Evolutionary conservation across 1,284 basidiomycete genomes (phyloP).

Genomic region (Trametes sp.): DNA sequence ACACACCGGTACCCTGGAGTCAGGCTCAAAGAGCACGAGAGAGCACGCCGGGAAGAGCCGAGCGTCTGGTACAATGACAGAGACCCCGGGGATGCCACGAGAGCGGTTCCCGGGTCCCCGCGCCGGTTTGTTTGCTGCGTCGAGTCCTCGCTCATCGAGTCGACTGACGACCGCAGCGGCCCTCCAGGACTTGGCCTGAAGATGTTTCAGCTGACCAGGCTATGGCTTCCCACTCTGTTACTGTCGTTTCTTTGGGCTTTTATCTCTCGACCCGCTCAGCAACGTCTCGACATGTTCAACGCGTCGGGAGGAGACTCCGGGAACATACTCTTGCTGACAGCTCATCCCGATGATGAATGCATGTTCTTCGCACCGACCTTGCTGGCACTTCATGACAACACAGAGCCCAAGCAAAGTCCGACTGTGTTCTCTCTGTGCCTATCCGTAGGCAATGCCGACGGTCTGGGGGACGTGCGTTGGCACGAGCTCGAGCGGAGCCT

Average conservation of each 20-base stretch:
- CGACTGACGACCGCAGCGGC: background rate
- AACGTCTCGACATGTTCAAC: slow-evolving; percentile 11
- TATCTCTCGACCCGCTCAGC: slow-evolving; percentile 16
- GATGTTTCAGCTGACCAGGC: slow-evolving; percentile 1
- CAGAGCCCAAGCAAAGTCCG: background rate
- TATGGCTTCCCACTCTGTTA: slow-evolving; percentile 22
- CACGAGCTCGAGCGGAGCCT: slow-evolving; percentile 77
- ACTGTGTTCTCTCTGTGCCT: slow-evolving; percentile 65
- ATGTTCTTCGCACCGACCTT: slow-evolving; percentile 92
- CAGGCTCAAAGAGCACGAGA: too few species aligned
- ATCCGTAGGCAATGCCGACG: slow-evolving; percentile 81
- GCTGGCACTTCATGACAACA: slow-evolving; percentile 50
- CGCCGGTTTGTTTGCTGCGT: too few species aligned
- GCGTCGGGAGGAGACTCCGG: slow-evolving; percentile 13
- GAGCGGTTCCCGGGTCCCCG: background rate
- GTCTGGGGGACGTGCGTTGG: slow-evolving; percentile 71
- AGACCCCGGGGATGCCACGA: background rate
- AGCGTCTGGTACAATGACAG: background rate
- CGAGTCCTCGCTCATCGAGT: too few species aligned
- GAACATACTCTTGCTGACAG: slow-evolving; percentile 75
- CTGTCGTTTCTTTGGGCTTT: slow-evolving; percentile 23
- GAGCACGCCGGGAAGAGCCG: too few species aligned
- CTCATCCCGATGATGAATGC: slow-evolving; percentile 92
- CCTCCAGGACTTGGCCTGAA: background rate
- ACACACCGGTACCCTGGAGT: too few species aligned